A percentile compares a stretch with the other conserved stretches of the same genome.
Evolutionary conservation across 2,329 filamentous ascomycete species (phyloP).

Genomic region (Cercospora beticola): DNA sequence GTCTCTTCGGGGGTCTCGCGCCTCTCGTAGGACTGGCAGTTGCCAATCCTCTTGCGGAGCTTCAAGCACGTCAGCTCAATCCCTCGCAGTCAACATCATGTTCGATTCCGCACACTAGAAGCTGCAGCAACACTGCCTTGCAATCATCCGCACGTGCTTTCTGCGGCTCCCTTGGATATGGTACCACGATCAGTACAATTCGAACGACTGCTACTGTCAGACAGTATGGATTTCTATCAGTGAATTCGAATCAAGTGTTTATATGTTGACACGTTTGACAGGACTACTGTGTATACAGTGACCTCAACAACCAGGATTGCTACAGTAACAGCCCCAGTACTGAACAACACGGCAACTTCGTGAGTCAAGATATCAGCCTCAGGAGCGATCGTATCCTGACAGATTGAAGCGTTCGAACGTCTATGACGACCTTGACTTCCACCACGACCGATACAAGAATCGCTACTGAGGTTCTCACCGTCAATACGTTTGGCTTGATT

Average conservation of each 20-base stretch:
- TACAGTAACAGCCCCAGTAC: background rate
- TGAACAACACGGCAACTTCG: background rate
- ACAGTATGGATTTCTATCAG: background rate
- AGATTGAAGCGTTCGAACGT: background rate
- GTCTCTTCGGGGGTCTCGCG: background rate
- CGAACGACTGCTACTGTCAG: background rate
- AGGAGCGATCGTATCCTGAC: background rate
- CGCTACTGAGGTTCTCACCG: background rate
- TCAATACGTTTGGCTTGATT: background rate
- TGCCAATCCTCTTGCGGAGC: background rate
- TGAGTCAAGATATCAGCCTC: background rate
- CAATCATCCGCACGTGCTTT: background rate
- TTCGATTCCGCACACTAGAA: background rate
- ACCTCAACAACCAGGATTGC: background rate
- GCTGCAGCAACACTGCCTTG: background rate
- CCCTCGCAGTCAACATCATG: background rate
- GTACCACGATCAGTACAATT: background rate
- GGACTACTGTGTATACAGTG: background rate
- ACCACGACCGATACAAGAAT: background rate
- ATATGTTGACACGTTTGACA: background rate
- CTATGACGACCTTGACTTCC: background rate
- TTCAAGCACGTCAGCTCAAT: background rate
- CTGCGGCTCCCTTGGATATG: background rate
- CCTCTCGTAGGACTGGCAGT: background rate
- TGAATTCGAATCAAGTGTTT: background rate